Conservation (phyloP, 495 filamentous ascomycete genomes). For the Parachaetomium inaequale region DNA sequence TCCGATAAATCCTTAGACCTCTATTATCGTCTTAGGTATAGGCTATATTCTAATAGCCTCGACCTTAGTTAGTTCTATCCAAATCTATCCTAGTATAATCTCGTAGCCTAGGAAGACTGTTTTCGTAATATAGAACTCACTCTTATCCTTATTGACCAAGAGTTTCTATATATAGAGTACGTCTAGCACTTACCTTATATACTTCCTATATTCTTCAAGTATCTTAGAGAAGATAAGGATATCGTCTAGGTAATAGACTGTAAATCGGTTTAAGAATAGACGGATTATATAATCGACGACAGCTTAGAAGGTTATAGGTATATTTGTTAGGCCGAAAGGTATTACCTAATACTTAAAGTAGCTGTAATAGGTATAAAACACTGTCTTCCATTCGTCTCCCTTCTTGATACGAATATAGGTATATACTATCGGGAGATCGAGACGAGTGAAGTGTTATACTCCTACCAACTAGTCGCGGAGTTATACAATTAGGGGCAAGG, state of each 20-base stretch:
- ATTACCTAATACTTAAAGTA: slow-evolving; percentile 11
- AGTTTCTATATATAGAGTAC: not conserved
- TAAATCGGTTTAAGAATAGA: no score
- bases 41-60: not conserved
- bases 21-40: not conserved
- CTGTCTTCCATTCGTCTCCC: slow-evolving; percentile 15
- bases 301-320: not conserved
- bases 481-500: not conserved
- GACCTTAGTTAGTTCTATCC: not conserved
- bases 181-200: not conserved
- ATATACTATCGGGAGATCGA: slow-evolving; percentile 7
- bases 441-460: not conserved
- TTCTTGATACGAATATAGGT: slow-evolving; percentile 8
- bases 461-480: not conserved
- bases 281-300: slow-evolving; percentile 4
- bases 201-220: not conserved
- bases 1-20: slow-evolving; percentile 1
- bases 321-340: not conserved
- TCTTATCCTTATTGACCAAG: slow-evolving; percentile 1
- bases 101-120: not conserved
- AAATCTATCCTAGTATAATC: not conserved
- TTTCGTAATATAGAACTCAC: not conserved
- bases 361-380: not conserved
- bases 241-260: not conserved
- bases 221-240: slow-evolving; percentile 9